Evolutionary conservation across 164 flowering plant genomes (phyloP).

Genomic region (Vitis riparia): DNA sequence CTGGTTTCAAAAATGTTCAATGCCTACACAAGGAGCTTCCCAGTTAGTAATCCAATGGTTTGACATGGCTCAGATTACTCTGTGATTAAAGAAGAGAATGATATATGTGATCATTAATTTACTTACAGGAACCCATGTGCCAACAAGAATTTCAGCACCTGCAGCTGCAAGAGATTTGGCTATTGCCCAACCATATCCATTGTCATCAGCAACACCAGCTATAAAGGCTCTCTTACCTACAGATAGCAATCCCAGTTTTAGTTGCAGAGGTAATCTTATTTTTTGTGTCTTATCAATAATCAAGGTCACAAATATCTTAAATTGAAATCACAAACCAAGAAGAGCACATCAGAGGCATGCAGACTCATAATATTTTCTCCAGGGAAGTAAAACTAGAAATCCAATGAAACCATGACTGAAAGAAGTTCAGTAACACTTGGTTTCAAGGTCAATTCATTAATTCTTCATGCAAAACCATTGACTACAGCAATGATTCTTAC

Average conservation of each 20-base stretch:
- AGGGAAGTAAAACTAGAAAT: no score
- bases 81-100: no score
- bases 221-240: slow-evolving; percentile 94
- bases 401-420: no score
- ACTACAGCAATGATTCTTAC: no score
- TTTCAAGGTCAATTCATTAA: no score
- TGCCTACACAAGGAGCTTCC: slow-evolving; percentile 47
- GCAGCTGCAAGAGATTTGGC: slow-evolving; percentile 99
- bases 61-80: not conserved
- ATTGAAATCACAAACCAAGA: not conserved
- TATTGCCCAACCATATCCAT: slow-evolving; percentile 99
- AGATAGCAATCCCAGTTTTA: not conserved
- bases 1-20: slow-evolving; percentile 90
- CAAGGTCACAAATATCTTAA: not conserved
- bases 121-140: slow-evolving; percentile 99
- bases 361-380: no score
- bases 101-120: not conserved
- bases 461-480: no score
- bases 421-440: no score
- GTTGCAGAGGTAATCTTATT: not conserved
- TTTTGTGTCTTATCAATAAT: not conserved
- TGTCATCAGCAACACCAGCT: slow-evolving; percentile 97
- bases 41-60: not conserved
- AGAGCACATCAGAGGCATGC: not conserved
- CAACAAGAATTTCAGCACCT: slow-evolving; percentile 96